Conservation (phyloP, 495 filamentous ascomycete genomes). For the Talaromyces adpressus region DNA sequence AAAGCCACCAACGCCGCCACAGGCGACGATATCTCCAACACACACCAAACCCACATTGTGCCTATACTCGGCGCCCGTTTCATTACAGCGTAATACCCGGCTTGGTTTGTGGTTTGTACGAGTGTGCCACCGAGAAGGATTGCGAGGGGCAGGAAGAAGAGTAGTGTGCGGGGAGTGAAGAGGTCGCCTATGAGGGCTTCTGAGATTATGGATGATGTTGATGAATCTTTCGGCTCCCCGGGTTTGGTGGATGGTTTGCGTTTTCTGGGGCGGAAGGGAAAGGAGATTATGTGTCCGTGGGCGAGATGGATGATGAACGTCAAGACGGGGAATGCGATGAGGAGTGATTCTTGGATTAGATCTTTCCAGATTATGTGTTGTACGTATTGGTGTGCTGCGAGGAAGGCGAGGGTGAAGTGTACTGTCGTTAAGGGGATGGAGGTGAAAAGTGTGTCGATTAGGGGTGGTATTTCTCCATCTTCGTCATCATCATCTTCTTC, state of each 20-base stretch:
- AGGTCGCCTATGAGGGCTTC: not conserved
- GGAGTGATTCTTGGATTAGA: conserved; percentile 40
- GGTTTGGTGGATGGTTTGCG: not conserved
- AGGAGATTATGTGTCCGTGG: conserved; percentile 38
- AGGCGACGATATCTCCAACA: conserved; percentile 72
- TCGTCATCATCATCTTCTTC: conserved; percentile 12
- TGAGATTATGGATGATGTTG: not conserved
- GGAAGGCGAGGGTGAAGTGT: conserved; percentile 79
- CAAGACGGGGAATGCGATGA: conserved; percentile 32
- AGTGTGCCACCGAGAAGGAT: conserved; percentile 69
- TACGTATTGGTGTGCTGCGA: conserved; percentile 89
- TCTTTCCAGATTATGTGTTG: conserved; percentile 53
- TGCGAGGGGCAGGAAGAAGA: conserved; percentile 41
- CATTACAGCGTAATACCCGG: conserved; percentile 83
- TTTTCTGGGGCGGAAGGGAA: conserved; percentile 10
- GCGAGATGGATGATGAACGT: conserved; percentile 37
- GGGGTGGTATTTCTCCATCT: conserved; percentile 26
- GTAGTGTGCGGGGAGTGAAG: conserved; percentile 18
- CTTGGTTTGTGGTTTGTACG: conserved; percentile 69
- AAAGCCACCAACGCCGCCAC: conserved; percentile 50
- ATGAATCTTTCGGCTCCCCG: too few species aligned
- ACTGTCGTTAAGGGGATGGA: conserved; percentile 67
- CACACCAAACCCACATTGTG: conserved; percentile 88
- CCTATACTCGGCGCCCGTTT: conserved; percentile 85
- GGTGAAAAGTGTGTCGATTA: conserved; percentile 43